These are phyloP conservation scores for Aureobasidium sp. DNA, from an alignment of 2,329 filamentous ascomycete genomes.

Conservation along the genomic window DNA sequence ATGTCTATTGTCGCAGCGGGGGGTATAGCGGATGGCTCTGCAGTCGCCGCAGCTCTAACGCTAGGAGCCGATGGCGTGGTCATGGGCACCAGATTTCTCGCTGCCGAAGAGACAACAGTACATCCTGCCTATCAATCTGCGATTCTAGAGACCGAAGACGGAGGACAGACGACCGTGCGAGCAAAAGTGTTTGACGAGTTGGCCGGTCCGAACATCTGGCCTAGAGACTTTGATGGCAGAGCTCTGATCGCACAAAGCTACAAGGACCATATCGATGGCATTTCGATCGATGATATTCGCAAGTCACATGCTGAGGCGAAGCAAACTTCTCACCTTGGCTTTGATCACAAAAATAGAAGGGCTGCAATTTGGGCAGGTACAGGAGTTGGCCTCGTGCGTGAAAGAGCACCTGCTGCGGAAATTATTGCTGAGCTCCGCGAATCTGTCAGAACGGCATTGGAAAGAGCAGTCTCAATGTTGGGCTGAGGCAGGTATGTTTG, in stretches of 20 bases:
- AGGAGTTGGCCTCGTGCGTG: slow-evolving; percentile 62
- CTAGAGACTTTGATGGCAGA: slow-evolving; percentile 60
- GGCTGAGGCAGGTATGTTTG: too few species aligned
- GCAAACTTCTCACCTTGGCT: slow-evolving; percentile 52
- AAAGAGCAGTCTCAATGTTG: not conserved
- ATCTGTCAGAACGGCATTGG: not conserved
- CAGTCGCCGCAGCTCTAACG: slow-evolving; percentile 56
- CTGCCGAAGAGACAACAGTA: slow-evolving; percentile 50
- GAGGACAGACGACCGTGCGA: slow-evolving; percentile 54
- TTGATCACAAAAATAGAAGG: slow-evolving; percentile 47
- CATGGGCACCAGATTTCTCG: slow-evolving; percentile 72
- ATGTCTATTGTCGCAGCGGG: slow-evolving; percentile 54
- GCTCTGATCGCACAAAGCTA: slow-evolving; percentile 62
- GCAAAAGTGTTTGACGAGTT: slow-evolving; percentile 59
- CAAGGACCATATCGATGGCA: slow-evolving; percentile 40
- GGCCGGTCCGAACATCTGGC: slow-evolving; percentile 64
- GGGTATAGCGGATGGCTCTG: slow-evolving; percentile 61
- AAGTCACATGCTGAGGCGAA: slow-evolving; percentile 45
- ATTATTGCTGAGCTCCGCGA: slow-evolving; percentile 50
- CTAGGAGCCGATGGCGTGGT: slow-evolving; percentile 59
- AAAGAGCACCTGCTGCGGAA: slow-evolving; percentile 53
- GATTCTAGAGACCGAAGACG: slow-evolving; percentile 52
- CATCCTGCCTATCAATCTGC: slow-evolving; percentile 51
- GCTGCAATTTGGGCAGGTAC: slow-evolving; percentile 70
- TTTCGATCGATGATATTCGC: slow-evolving; percentile 46